These are phyloP conservation scores for Suillus luteus DNA, from an alignment of 768 basidiomycete genomes.

Conservation along the genomic window DNA sequence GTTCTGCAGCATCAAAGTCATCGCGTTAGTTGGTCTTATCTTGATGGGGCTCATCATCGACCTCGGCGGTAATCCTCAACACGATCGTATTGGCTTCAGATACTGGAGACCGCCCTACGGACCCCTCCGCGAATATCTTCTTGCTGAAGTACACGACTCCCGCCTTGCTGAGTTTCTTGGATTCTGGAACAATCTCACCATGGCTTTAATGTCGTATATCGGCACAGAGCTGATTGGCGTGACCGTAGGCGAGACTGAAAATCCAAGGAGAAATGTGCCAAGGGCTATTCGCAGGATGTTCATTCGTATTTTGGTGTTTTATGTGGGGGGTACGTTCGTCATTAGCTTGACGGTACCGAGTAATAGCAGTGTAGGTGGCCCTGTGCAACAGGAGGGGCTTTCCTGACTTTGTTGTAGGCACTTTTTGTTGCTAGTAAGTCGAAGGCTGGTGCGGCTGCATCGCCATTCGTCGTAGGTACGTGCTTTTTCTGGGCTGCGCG, in stretches of 20 bases:
- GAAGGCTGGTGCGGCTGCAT: constrained; percentile 33
- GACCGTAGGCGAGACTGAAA: constrained; percentile 39
- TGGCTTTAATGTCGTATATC: constrained; percentile 36
- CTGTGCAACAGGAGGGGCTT: constrained; percentile 15
- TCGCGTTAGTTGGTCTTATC: constrained; percentile 42
- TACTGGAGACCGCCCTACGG: constrained; percentile 41
- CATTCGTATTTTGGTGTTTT: constrained; percentile 34
- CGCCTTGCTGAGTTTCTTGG: constrained; percentile 37
- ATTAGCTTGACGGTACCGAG: constrained; percentile 44
- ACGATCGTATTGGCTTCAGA: constrained; percentile 45
- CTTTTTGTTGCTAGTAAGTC: constrained; percentile 30
- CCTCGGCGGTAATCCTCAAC: constrained; percentile 50
- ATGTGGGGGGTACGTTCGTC: constrained; percentile 39
- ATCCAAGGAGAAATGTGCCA: constrained; percentile 45
- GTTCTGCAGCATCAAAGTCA: constrained; percentile 49
- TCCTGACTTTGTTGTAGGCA: constrained; percentile 21
- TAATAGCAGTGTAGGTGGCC: constrained; percentile 34
- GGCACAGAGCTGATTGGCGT: constrained; percentile 43
- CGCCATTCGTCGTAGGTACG: constrained; percentile 46
- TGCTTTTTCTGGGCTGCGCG: constrained; percentile 33
- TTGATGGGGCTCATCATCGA: constrained; percentile 54
- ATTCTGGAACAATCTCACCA: constrained; percentile 34
- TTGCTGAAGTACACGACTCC: constrained; percentile 36
- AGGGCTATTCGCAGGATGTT: constrained; percentile 45
- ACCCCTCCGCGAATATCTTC: constrained; percentile 24